phyloP scores from a whole-genome alignment of 495 filamentous ascomycete genomes.

The Aspergillus indologenus region DNA sequence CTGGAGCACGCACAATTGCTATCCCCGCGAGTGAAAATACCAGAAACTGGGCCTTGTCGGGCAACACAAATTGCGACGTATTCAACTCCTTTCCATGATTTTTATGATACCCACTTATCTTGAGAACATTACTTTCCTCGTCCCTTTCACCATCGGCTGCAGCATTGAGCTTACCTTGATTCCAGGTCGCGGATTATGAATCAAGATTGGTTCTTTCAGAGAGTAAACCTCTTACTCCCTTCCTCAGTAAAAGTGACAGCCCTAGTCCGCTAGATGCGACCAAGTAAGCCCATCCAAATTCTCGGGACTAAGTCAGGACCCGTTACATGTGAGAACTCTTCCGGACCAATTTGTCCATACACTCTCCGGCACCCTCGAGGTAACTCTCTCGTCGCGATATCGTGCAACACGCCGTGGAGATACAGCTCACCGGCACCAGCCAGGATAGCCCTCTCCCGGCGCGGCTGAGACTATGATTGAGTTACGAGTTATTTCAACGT shows the following conservation, averaged over 20 bases:
- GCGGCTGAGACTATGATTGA: constrained; percentile 1
- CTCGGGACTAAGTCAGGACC: neutral
- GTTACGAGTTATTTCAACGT: neutral
- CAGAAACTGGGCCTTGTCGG: neutral
- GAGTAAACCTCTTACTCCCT: too few relatives aligned
- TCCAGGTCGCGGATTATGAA: neutral
- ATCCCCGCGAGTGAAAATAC: neutral
- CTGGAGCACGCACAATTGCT: neutral
- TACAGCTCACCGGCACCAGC: constrained; percentile 1
- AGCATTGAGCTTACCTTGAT: neutral
- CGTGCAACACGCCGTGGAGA: neutral
- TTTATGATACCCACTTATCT: too few relatives aligned
- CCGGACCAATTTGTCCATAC: neutral
- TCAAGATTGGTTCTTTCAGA: too few relatives aligned
- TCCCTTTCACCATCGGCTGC: too few relatives aligned
- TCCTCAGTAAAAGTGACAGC: neutral
- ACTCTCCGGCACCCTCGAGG: neutral
- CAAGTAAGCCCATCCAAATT: neutral
- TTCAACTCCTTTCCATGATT: too few relatives aligned
- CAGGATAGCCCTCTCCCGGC: neutral
- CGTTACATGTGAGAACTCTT: neutral
- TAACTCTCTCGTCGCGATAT: neutral
- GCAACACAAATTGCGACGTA: neutral
- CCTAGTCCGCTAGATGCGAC: neutral
- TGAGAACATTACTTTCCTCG: too few relatives aligned